Percentiles rank a stretch among this genome's conserved stretches.
phyloP scores from a whole-genome alignment of 202 grass and related monocot genomes.

The Hordeum pubiflorum region DNA sequence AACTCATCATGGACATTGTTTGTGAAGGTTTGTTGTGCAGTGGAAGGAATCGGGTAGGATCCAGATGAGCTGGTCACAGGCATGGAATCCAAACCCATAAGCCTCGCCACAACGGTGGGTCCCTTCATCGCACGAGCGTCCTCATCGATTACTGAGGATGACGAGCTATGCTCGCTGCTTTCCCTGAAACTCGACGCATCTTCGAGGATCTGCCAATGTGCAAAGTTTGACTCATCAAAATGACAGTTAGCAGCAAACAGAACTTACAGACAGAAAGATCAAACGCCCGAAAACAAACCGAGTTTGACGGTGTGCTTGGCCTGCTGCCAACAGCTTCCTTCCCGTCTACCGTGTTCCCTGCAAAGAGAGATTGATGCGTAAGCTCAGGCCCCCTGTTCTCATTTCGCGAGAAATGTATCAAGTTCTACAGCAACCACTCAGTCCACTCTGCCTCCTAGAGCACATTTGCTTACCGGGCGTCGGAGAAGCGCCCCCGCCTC shows the following conservation, averaged over 20 bases:
- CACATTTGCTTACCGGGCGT: conserved; percentile 33
- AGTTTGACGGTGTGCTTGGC: conserved; percentile 33
- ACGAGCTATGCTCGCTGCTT: conserved; percentile 56
- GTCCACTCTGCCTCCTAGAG: background rate
- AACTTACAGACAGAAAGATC: background rate
- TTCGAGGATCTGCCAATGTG: conserved; percentile 45
- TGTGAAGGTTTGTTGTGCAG: conserved; percentile 9
- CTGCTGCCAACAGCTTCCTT: conserved; percentile 30
- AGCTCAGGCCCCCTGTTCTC: background rate
- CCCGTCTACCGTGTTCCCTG: conserved; percentile 34
- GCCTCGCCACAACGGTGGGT: conserved; percentile 76
- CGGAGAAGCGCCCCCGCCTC: conserved; percentile 22
- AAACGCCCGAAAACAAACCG: conserved; percentile 24
- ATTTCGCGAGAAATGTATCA: background rate
- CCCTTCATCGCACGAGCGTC: conserved; percentile 44
- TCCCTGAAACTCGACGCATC: conserved; percentile 43
- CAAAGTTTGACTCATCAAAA: background rate
- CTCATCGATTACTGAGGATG: conserved; percentile 64
- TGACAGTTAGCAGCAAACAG: background rate
- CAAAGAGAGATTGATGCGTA: background rate
- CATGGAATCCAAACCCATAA: conserved; percentile 98
- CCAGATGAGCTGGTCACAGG: conserved; percentile 45
- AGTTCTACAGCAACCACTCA: background rate
- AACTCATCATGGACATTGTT: conserved; percentile 26
- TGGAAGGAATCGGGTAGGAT: conserved; percentile 34